phyloP scores from a whole-genome alignment of 2,329 filamentous ascomycete genomes.

The Nemania diffusa region DNA sequence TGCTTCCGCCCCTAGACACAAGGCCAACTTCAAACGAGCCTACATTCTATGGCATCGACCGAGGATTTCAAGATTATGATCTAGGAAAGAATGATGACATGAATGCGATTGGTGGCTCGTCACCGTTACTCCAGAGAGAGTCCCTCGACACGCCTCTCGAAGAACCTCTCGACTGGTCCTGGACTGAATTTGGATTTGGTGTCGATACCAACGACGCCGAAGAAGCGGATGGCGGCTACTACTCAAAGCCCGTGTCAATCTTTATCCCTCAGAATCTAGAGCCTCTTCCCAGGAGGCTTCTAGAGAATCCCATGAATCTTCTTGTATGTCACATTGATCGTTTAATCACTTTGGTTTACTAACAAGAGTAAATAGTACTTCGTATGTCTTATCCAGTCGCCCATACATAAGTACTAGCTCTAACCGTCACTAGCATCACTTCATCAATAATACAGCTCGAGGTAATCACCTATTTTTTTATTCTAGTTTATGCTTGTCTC shows the following conservation, averaged over 20 bases:
- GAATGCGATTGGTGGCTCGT: constrained; percentile 66
- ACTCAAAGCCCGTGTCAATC: constrained; percentile 74
- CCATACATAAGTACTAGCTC: constrained; percentile 17
- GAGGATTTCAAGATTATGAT: constrained; percentile 75
- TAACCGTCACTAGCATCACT: constrained; percentile 62
- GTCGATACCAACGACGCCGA: constrained; percentile 60
- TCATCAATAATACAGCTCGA: constrained; percentile 82
- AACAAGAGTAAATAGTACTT: constrained; percentile 56
- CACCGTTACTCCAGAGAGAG: constrained; percentile 47
- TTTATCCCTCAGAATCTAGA: constrained; percentile 60
- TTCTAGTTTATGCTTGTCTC: constrained; percentile 43
- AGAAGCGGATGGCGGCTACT: constrained; percentile 73
- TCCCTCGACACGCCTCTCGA: constrained; percentile 45
- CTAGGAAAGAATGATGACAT: constrained; percentile 76
- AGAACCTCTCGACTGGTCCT: constrained; percentile 48
- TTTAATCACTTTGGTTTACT: constrained; percentile 40
- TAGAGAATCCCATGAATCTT: constrained; percentile 82
- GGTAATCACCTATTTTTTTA: constrained; percentile 48
- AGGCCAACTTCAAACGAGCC: constrained; percentile 49
- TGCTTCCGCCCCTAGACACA: constrained; percentile 43
- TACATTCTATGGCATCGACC: constrained; percentile 75
- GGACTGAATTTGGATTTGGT: constrained; percentile 60
- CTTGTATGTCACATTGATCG: constrained; percentile 56
- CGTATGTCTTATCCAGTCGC: constrained; percentile 48
- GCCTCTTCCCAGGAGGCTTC: constrained; percentile 63